phyloP scores from a whole-genome alignment of 345 rosid species.

The Crucihimalaya himalaica region DNA sequence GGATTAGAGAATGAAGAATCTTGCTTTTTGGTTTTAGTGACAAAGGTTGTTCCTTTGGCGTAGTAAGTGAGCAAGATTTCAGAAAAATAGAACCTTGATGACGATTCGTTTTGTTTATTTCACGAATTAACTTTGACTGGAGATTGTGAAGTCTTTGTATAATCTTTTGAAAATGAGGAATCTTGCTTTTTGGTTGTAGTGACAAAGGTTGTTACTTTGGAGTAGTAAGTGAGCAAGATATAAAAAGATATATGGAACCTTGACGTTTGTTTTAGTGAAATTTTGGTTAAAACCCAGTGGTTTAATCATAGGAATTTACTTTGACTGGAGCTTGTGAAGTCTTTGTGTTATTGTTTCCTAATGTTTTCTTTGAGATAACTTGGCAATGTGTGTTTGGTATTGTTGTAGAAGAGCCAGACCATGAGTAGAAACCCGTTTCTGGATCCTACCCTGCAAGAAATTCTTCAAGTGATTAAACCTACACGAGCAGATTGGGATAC shows the following conservation, averaged over 20 bases:
- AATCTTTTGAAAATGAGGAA: background rate
- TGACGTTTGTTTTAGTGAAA: background rate
- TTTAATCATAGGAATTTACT: constrained; percentile 1
- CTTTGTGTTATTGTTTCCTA: constrained; percentile 16
- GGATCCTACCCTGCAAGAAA: constrained; percentile 56
- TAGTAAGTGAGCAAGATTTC: background rate
- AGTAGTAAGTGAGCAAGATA: background rate
- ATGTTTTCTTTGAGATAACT: constrained; percentile 5
- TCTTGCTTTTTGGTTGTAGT: constrained; percentile 16
- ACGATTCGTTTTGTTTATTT: background rate
- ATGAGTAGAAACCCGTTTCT: constrained; percentile 51
- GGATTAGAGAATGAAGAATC: background rate
- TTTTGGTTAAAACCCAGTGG: background rate
- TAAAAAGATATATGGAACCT: background rate
- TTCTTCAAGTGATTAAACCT: constrained; percentile 65
- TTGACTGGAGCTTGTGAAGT: background rate
- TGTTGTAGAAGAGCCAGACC: constrained; percentile 28
- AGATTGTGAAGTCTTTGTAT: background rate
- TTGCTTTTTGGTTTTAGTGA: constrained; percentile 22
- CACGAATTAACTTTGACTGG: constrained; percentile 6
- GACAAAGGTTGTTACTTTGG: constrained; percentile 32
- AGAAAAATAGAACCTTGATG: constrained; percentile 1
- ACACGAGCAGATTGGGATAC: constrained; percentile 52
- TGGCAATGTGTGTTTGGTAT: constrained; percentile 20
- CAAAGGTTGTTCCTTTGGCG: constrained; percentile 28